Percentiles rank a stretch among this genome's conserved stretches.
Evolutionary conservation across 768 basidiomycete species (phyloP).

Genomic region (Mrakia blollopis): DNA sequence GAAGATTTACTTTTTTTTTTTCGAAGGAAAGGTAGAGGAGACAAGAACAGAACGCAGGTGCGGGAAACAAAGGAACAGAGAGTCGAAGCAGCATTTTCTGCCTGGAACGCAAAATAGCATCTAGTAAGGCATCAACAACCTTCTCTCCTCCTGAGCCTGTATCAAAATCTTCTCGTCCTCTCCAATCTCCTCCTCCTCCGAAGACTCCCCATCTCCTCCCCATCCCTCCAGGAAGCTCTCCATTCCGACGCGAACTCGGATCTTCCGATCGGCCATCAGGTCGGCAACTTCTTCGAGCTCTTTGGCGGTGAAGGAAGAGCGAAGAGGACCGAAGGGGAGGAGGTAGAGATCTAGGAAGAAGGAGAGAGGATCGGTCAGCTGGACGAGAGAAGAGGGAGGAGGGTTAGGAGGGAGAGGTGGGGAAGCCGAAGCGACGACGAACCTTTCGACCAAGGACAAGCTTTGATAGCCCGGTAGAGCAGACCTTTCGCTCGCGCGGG

Average conservation of each 20-base stretch:
- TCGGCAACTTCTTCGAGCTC: slow-evolving; percentile 45
- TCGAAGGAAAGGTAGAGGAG: too few relatives aligned
- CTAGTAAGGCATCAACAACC: slow-evolving; percentile 28
- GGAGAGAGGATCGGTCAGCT: not conserved
- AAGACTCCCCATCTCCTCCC: slow-evolving; percentile 21
- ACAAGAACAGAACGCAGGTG: too few relatives aligned
- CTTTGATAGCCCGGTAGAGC: slow-evolving; percentile 44
- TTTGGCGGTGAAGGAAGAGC: slow-evolving; percentile 41
- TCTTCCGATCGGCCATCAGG: slow-evolving; percentile 45
- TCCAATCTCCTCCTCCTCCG: slow-evolving; percentile 12
- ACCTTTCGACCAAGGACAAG: slow-evolving; percentile 41
- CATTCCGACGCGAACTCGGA: slow-evolving; percentile 42
- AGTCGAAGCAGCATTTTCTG: too few relatives aligned
- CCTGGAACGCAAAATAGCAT: too few relatives aligned
- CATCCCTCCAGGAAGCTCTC: slow-evolving; percentile 40
- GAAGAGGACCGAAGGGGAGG: slow-evolving; percentile 44
- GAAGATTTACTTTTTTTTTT: too few relatives aligned
- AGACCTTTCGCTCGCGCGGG: slow-evolving; percentile 41
- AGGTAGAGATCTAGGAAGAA: slow-evolving; percentile 43
- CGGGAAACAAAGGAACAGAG: too few relatives aligned
- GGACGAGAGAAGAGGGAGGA: not conserved
- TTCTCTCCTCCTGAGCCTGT: slow-evolving; percentile 13
- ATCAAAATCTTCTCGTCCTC: slow-evolving; percentile 25
- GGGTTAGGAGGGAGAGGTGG: not conserved
- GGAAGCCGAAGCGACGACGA: not conserved